Evolutionary conservation across 768 basidiomycete species (phyloP).

Genomic region (Termitomyces bulborhizus): DNA sequence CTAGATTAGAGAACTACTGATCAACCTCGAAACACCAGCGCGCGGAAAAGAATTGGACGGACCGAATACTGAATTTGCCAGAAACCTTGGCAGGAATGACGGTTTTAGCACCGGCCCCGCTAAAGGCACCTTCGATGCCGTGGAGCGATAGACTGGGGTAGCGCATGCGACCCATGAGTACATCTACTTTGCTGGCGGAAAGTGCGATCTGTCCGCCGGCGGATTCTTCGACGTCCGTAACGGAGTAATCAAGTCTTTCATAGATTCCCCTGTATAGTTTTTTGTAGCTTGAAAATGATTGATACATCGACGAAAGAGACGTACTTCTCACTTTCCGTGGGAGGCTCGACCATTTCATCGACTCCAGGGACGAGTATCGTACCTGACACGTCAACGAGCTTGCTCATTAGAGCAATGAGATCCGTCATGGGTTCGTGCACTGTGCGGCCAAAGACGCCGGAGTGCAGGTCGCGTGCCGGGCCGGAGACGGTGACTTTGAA

Average conservation of each 20-base stretch:
- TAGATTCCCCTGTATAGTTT: slow-evolving; percentile 47
- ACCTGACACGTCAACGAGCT: slow-evolving; percentile 74
- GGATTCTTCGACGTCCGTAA: slow-evolving; percentile 67
- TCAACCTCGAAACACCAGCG: background rate
- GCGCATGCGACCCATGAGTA: slow-evolving; percentile 94
- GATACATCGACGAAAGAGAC: slow-evolving; percentile 11
- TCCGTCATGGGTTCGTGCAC: slow-evolving; percentile 96
- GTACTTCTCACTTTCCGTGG: slow-evolving; percentile 69
- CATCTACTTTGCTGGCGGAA: slow-evolving; percentile 66
- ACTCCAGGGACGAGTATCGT: slow-evolving; percentile 86
- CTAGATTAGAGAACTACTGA: slow-evolving; percentile 22
- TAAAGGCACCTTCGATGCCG: slow-evolving; percentile 95
- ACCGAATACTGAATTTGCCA: slow-evolving; percentile 95
- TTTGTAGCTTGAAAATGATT: background rate
- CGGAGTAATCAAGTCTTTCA: slow-evolving; percentile 64
- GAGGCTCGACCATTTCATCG: slow-evolving; percentile 72
- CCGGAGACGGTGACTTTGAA: slow-evolving; percentile 80
- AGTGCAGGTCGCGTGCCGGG: slow-evolving; percentile 84
- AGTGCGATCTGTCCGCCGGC: slow-evolving; percentile 74
- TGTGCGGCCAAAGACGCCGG: slow-evolving; percentile 77
- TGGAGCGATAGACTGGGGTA: slow-evolving; percentile 85
- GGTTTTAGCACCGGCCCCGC: slow-evolving; percentile 76
- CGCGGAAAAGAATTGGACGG: slow-evolving; percentile 11
- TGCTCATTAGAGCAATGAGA: slow-evolving; percentile 76
- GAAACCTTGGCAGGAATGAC: slow-evolving; percentile 88